Conservation (phyloP, 805 yeast species). For the Saccharomycopsis lassenensis region DNA sequence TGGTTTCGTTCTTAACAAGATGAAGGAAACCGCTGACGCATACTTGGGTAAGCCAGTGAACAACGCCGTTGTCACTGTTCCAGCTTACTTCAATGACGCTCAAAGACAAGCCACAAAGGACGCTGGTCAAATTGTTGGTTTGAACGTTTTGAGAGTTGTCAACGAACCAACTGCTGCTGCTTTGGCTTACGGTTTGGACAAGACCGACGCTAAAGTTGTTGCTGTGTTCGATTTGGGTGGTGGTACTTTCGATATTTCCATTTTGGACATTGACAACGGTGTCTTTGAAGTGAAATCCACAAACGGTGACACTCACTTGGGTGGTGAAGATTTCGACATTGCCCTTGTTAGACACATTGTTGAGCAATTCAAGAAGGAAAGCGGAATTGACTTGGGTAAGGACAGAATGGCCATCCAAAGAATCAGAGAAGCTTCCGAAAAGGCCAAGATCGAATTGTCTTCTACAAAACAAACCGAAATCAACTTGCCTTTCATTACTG, state of each 20-base stretch:
- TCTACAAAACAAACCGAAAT: conserved; percentile 62
- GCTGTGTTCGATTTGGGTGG: conserved; percentile 98
- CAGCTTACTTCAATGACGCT: conserved; percentile 84
- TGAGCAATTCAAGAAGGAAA: conserved; percentile 64
- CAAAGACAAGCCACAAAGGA: conserved; percentile 93
- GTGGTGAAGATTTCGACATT: conserved; percentile 91
- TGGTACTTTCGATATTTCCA: conserved; percentile 96
- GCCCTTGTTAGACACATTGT: conserved; percentile 76
- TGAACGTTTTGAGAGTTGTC: conserved; percentile 80
- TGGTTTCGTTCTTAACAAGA: conserved; percentile 86
- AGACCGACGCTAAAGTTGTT: conserved; percentile 64
- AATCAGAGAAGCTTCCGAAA: conserved; percentile 80
- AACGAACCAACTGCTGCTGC: conserved; percentile 94
- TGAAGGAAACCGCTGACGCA: conserved; percentile 97
- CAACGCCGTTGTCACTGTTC: conserved; percentile 87
- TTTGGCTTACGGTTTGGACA: conserved; percentile 88
- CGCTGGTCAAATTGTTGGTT: conserved; percentile 95
- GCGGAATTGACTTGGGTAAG: conserved; percentile 50
- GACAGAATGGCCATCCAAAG: conserved; percentile 78
- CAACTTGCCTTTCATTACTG: conserved; percentile 79
- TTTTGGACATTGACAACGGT: conserved; percentile 94
- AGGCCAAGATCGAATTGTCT: conserved; percentile 80
- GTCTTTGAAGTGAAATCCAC: conserved; percentile 96
- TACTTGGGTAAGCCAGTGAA: conserved; percentile 77
- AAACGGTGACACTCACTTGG: conserved; percentile 90